These are phyloP conservation scores for Dictyostelium capitatum DNA, from an alignment of 78 protist genomes.

Conservation along the genomic window DNA sequence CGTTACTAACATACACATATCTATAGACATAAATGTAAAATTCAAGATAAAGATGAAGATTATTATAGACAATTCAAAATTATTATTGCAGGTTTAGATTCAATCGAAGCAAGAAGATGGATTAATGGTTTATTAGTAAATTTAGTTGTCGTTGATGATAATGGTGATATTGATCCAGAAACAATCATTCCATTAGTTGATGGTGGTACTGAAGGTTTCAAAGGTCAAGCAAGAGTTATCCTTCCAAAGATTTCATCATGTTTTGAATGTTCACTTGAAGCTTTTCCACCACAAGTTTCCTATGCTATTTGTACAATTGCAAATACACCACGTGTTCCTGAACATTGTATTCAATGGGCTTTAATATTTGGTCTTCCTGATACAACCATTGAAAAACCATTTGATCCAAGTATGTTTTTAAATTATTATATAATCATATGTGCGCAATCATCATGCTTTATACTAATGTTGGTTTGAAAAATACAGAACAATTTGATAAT, in stretches of 20 bases:
- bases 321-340: slow-evolving; percentile 96
- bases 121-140: slow-evolving; percentile 91
- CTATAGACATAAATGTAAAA: slow-evolving; percentile 91
- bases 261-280: slow-evolving; percentile 95
- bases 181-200: slow-evolving; percentile 96
- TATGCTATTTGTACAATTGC: slow-evolving; percentile 98
- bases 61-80: slow-evolving; percentile 95
- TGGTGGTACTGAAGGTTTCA: slow-evolving; percentile 99
- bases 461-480: neutral
- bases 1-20: too few species aligned
- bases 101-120: slow-evolving; percentile 96
- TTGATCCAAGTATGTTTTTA: slow-evolving; percentile 44
- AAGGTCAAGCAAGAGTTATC: slow-evolving; percentile 97
- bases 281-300: slow-evolving; percentile 94
- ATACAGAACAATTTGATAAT: slow-evolving; percentile 83
- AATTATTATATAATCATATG: neutral
- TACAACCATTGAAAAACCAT: slow-evolving; percentile 37
- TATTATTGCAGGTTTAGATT: slow-evolving; percentile 98
- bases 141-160: slow-evolving; percentile 81
- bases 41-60: slow-evolving; percentile 90
- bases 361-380: slow-evolving; percentile 56
- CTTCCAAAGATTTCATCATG: slow-evolving; percentile 93
- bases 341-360: slow-evolving; percentile 97
- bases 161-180: slow-evolving; percentile 58
- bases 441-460: too few species aligned